Percentiles rank a stretch among this genome's conserved stretches.
Conservation (phyloP, 257 asterid genomes). For the Eucommia ulmoides region DNA sequence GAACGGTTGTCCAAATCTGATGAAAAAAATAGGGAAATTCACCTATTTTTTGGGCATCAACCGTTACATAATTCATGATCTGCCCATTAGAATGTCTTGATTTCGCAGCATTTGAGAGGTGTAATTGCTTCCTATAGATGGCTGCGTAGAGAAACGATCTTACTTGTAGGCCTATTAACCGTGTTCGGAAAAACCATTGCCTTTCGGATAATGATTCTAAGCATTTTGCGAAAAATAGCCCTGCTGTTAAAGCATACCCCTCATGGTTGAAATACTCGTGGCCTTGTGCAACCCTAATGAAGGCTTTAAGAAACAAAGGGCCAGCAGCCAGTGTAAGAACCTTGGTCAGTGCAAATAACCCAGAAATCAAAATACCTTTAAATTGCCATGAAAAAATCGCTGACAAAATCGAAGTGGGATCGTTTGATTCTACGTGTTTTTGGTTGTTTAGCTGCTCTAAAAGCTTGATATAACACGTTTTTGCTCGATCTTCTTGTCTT, state of each 20-base stretch:
- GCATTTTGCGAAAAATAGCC: constrained; percentile 18
- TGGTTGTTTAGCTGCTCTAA: constrained; percentile 11
- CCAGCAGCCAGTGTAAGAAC: constrained; percentile 16
- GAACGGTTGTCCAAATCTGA: constrained; percentile 22
- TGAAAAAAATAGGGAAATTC: constrained; percentile 30
- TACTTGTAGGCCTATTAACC: constrained; percentile 21
- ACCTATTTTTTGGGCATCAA: constrained; percentile 24
- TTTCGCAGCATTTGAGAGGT: constrained; percentile 16
- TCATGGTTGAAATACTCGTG: constrained; percentile 10
- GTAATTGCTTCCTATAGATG: constrained; percentile 23
- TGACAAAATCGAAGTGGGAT: constrained; percentile 7
- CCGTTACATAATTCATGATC: constrained; percentile 24
- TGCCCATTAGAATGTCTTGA: constrained; percentile 22
- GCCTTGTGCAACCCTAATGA: constrained; percentile 22
- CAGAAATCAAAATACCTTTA: constrained; percentile 20
- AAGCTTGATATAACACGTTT: constrained; percentile 14
- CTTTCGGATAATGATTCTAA: constrained; percentile 28
- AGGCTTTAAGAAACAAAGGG: constrained; percentile 26
- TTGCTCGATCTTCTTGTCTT: constrained; percentile 16
- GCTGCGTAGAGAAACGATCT: constrained; percentile 22
- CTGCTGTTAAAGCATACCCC: constrained; percentile 16
- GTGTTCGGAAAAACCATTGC: constrained; percentile 26
- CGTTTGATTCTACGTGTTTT: not conserved
- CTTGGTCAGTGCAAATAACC: constrained; percentile 20
- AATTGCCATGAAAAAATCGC: constrained; percentile 15